These are phyloP conservation scores for Xenosphaeropsis pyriputrescens DNA, from an alignment of 2,329 filamentous ascomycete species.

Conservation along the genomic window DNA sequence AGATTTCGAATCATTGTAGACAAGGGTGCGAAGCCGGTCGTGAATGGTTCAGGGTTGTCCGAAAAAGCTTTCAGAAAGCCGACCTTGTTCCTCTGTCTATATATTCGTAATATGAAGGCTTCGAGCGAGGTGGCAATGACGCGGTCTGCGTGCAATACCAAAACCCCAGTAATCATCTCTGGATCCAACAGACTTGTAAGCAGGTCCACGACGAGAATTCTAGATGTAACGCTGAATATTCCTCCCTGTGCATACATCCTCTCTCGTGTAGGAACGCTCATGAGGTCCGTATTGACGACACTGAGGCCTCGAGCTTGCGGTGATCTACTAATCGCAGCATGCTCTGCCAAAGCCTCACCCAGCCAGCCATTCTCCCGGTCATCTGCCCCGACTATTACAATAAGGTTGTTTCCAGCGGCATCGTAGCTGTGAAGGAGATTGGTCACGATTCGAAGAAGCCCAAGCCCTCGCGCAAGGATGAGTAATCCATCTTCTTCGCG, in stretches of 20 bases:
- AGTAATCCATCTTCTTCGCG: constrained; percentile 87
- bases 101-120: constrained; percentile 89
- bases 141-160: constrained; percentile 80
- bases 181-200: constrained; percentile 72
- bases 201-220: constrained; percentile 88
- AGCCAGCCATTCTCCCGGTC: constrained; percentile 95
- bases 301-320: constrained; percentile 73
- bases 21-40: constrained; percentile 74
- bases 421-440: constrained; percentile 96
- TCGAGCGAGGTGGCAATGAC: constrained; percentile 78
- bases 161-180: constrained; percentile 71
- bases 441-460: constrained; percentile 82
- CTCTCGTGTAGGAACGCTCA: constrained; percentile 73
- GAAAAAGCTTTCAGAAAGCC: constrained; percentile 96
- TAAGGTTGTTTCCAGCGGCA: constrained; percentile 83
- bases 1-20: constrained; percentile 85
- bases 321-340: constrained; percentile 78
- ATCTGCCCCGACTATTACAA: constrained; percentile 78
- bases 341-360: constrained; percentile 87
- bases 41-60: constrained; percentile 83
- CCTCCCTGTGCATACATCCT: constrained; percentile 85
- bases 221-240: constrained; percentile 89
- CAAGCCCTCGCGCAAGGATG: constrained; percentile 79
- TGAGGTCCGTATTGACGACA: constrained; percentile 87
- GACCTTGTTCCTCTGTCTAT: constrained; percentile 82